Evolutionary conservation across 2,329 filamentous ascomycete genomes (phyloP).

Genomic region (Apiospora rasikravindrae): DNA sequence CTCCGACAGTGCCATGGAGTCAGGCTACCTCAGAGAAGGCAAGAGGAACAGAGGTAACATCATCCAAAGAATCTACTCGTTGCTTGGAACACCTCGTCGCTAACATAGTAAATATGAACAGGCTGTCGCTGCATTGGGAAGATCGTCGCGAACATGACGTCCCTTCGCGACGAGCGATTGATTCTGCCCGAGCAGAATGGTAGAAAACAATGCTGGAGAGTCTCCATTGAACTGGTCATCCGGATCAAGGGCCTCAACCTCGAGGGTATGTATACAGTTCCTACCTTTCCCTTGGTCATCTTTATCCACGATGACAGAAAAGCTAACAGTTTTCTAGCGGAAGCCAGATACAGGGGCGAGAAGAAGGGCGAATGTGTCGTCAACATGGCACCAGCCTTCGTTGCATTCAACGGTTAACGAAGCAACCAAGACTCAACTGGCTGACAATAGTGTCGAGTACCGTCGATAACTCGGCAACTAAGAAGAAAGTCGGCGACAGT

Average conservation of each 20-base stretch:
- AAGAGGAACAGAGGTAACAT: background rate
- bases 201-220: background rate
- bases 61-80: background rate
- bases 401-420: background rate
- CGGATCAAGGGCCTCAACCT: background rate
- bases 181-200: background rate
- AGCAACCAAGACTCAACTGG: background rate
- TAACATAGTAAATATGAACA: background rate
- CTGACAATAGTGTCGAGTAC: background rate
- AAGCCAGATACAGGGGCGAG: background rate
- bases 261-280: background rate
- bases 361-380: background rate
- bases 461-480: background rate
- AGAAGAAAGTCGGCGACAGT: background rate
- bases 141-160: background rate
- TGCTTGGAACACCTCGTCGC: background rate
- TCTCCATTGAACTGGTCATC: background rate
- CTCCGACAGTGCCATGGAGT: background rate
- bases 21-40: background rate
- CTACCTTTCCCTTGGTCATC: too few species aligned
- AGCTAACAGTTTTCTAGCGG: background rate
- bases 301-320: background rate
- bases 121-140: background rate
- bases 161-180: background rate
- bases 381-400: background rate